Evolutionary conservation across 2,329 filamentous ascomycete genomes (phyloP), one percentile per base, ranked within the genome.

Genomic region (Amphichorda felina): DNA sequence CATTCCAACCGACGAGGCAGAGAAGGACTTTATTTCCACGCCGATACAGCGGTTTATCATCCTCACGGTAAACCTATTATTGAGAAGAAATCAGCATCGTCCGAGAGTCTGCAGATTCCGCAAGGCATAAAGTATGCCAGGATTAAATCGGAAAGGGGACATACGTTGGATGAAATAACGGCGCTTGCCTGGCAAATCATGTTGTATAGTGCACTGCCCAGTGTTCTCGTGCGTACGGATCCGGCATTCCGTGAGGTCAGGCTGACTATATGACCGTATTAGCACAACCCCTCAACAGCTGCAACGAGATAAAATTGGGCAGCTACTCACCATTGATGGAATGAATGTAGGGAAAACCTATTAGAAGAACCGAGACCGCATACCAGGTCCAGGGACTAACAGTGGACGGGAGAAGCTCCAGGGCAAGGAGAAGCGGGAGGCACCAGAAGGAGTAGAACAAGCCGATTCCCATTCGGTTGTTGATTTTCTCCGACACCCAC

Each of bases 401-500:
- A 11, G 38, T 14, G 34, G 7, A 13, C 24, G 8, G 42, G 38
- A 57, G 56, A 39, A 66, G 53, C 9, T 55, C 49, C 41, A 62
- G 32, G 10, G 28, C 35, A 4, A 76, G 54, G 7, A 81, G 46
- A 41, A 73, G 70, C 0, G 75, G 75, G 5, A 81, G 53, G 2
- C 64, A 60, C 75, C 76, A 81, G 10, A 79, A 43, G 38, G 41
- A n/a, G n/a, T n/a, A n/a, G n/a, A n/a, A n/a, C n/a, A n/a, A n/a
- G n/a, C n/a, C n/a, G n/a, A n/a, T n/a, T n/a, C n/a, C n/a, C n/a
- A n/a, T n/a, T n/a, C n/a, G n/a, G n/a, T n/a, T n/a, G n/a, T n/a
- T n/a, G n/a, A n/a, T n/a, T n/a, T n/a, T n/a, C n/a, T n/a, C n/a
- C n/a, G n/a, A n/a, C n/a, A n/a, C n/a, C n/a, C n/a, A n/a, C n/a